A percentile compares a stretch with the other conserved stretches of the same genome.
phyloP scores from a whole-genome alignment of 2,329 filamentous ascomycete genomes.

The Arachnomyces sp. region DNA sequence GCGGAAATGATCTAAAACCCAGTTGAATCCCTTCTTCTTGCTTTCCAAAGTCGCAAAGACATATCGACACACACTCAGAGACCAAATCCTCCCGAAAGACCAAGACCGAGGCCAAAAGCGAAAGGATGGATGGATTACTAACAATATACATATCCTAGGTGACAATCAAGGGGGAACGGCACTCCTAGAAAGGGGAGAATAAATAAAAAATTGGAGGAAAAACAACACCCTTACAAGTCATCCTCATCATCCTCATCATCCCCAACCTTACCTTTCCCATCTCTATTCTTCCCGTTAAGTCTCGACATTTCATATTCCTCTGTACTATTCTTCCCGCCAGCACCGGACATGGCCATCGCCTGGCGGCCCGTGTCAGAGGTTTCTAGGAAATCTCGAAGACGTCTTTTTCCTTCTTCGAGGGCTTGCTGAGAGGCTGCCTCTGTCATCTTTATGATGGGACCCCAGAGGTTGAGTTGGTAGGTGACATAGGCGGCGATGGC shows the following conservation, averaged over 20 bases:
- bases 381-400: constrained; percentile 81
- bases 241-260: constrained; percentile 9
- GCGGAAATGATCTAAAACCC: too few species aligned
- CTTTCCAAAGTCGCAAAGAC: too few species aligned
- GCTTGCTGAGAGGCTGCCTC: constrained; percentile 84
- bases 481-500: constrained; percentile 76
- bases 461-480: constrained; percentile 89
- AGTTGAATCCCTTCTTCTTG: too few species aligned
- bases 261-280: constrained; percentile 2
- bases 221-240: constrained; percentile 6
- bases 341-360: constrained; percentile 66
- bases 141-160: too few species aligned
- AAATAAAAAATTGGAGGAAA: background rate
- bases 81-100: too few species aligned
- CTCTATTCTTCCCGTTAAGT: constrained; percentile 20
- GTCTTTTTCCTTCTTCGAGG: constrained; percentile 83
- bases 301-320: constrained; percentile 55
- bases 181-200: too few species aligned
- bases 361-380: constrained; percentile 77
- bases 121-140: too few species aligned
- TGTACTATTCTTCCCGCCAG: constrained; percentile 24
- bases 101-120: too few species aligned
- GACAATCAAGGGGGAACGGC: too few species aligned
- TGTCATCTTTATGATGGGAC: constrained; percentile 90
- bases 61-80: too few species aligned